Conservation (phyloP, 345 rosid genomes). For the Eucalyptus cloeziana region DNA sequence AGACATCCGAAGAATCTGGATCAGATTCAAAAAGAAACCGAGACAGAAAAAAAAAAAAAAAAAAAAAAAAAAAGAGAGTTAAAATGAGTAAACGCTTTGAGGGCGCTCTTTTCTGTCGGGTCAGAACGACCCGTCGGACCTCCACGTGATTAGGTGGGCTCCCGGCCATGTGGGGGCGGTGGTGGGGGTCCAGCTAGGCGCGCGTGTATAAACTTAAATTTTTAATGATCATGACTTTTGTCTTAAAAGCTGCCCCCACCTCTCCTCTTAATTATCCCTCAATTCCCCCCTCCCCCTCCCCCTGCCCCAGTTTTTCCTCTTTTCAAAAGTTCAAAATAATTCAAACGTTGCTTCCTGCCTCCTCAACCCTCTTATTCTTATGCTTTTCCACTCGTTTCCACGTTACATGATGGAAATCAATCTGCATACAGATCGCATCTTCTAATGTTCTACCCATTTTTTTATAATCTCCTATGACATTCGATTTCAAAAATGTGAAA, state of each 20-base stretch:
- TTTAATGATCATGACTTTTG: neutral
- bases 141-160: neutral
- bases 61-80: no score
- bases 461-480: rapidly evolving
- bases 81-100: neutral
- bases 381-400: neutral
- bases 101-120: neutral
- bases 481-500: neutral
- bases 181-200: neutral
- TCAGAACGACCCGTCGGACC: neutral
- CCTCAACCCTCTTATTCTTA: neutral
- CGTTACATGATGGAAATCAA: neutral
- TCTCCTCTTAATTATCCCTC: neutral
- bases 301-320: neutral
- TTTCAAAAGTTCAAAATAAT: neutral
- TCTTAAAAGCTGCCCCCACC: neutral
- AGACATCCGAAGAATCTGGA: neutral
- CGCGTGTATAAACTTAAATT: neutral
- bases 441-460: neutral
- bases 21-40: neutral
- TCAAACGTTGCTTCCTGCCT: neutral
- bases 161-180: neutral
- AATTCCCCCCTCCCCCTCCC: neutral
- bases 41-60: neutral
- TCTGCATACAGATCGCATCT: neutral